Conservation (phyloP, 768 basidiomycete genomes). For the Tulasnella sp. region DNA sequence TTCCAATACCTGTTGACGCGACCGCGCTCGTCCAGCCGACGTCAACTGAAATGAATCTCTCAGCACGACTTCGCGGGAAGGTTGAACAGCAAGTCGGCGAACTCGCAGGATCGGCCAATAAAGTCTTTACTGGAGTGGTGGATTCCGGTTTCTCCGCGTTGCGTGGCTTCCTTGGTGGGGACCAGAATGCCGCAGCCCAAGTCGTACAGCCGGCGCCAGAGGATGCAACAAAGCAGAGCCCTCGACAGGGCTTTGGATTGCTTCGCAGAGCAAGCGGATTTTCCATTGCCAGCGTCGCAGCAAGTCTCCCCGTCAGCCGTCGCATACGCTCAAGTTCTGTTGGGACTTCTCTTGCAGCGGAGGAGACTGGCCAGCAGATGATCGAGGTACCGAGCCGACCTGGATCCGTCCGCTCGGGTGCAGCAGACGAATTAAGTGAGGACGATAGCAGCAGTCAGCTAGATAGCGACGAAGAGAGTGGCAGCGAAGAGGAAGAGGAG, state of each 20-base stretch:
- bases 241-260: conserved; percentile 64
- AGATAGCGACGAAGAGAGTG: conserved; percentile 31
- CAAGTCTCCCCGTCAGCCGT: conserved; percentile 57
- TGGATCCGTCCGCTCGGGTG: conserved; percentile 39
- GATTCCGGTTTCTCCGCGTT: conserved; percentile 89
- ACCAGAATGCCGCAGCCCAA: conserved; percentile 42
- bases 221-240: conserved; percentile 36
- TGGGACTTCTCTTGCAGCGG: conserved; percentile 34
- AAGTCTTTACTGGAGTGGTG: conserved; percentile 79
- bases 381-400: conserved; percentile 51
- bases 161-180: conserved; percentile 61
- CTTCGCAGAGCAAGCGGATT: conserved; percentile 66
- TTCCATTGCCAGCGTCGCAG: conserved; percentile 76
- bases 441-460: conserved; percentile 36
- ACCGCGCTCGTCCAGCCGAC: conserved; percentile 52
- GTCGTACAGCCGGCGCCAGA: conserved; percentile 37
- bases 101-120: conserved; percentile 71
- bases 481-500: conserved; percentile 48
- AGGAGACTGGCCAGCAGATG: conserved; percentile 56
- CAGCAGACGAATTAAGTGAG: conserved; percentile 22
- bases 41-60: conserved; percentile 47
- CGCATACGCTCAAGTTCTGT: conserved; percentile 37
- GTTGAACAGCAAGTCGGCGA: conserved; percentile 77
- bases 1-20: conserved; percentile 65
- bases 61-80: conserved; percentile 66